Evolutionary conservation across 1,139 yeast genomes (phyloP).

Genomic region (Sugiyamaella novakii): DNA sequence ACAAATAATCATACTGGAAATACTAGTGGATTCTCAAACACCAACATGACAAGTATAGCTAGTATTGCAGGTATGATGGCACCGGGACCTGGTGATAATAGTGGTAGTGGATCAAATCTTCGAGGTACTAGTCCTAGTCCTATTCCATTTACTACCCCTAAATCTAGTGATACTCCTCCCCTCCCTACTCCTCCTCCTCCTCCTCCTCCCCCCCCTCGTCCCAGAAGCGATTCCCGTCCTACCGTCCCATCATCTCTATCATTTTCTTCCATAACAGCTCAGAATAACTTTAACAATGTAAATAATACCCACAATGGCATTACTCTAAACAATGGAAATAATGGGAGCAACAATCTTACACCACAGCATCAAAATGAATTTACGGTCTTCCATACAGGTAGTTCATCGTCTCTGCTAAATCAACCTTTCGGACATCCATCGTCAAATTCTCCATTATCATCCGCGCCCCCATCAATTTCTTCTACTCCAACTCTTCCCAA

Average conservation of each 20-base stretch:
- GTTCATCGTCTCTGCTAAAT: slow-evolving; percentile 7
- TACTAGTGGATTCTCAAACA: not conserved
- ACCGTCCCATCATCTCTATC: slow-evolving; percentile 13
- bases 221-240: slow-evolving; percentile 15
- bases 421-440: not conserved
- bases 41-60: slow-evolving; percentile 10
- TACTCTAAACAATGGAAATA: not conserved
- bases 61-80: slow-evolving; percentile 16
- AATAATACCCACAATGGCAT: not conserved
- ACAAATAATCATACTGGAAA: slow-evolving; percentile 3
- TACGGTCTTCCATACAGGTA: slow-evolving; percentile 2
- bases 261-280: slow-evolving; percentile 9
- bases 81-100: not conserved
- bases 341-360: not conserved
- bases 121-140: slow-evolving; percentile 7
- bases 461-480: slow-evolving; percentile 17
- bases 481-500: slow-evolving; percentile 8
- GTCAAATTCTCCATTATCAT: not conserved
- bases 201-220: slow-evolving; percentile 25
- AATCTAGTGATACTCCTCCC: not conserved
- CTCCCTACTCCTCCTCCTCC: slow-evolving; percentile 17
- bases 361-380: not conserved
- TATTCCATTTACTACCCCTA: slow-evolving; percentile 7
- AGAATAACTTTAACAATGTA: slow-evolving; percentile 1
- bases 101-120: not conserved